phyloP scores from a whole-genome alignment of 257 asterid genomes.

The Rubia yunnanensis region DNA sequence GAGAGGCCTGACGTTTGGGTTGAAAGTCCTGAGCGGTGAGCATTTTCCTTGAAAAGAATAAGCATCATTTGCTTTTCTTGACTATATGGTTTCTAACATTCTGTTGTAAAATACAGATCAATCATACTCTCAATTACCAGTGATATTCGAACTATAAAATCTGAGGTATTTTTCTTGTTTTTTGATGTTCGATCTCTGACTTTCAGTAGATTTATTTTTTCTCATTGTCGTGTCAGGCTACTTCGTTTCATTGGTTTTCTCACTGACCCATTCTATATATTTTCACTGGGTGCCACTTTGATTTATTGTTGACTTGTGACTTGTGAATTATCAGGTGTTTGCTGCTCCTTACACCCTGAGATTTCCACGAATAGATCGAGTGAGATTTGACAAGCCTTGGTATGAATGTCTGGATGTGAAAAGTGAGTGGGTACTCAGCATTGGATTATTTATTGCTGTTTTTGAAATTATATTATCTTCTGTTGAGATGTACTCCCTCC shows the following conservation, averaged over 20 bases:
- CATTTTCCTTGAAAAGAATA: slow-evolving; percentile 12
- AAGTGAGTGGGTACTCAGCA: slow-evolving; percentile 39
- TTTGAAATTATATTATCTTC: slow-evolving; percentile 11
- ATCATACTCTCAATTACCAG: slow-evolving; percentile 82
- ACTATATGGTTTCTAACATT: slow-evolving; percentile 19
- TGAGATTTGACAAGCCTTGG: slow-evolving; percentile 97
- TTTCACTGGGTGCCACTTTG: background rate
- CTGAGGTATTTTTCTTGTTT: slow-evolving; percentile 57
- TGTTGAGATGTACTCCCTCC: background rate
- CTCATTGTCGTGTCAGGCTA: background rate
- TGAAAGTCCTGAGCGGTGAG: slow-evolving; percentile 94
- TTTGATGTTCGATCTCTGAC: slow-evolving; percentile 1
- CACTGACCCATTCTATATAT: background rate
- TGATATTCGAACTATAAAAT: slow-evolving; percentile 89
- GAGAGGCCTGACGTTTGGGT: slow-evolving; percentile 99
- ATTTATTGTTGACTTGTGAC: background rate
- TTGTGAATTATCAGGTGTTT: slow-evolving; percentile 53
- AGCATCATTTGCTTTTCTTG: background rate
- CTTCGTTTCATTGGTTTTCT: background rate
- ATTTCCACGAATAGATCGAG: slow-evolving; percentile 94
- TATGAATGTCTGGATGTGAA: slow-evolving; percentile 94
- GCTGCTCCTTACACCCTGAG: slow-evolving; percentile 97
- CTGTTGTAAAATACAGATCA: slow-evolving; percentile 43
- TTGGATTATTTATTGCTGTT: slow-evolving; percentile 11
- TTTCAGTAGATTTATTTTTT: background rate